These are phyloP conservation scores for Gossypium bickii DNA, from an alignment of 345 rosid genomes.

Conservation along the genomic window DNA sequence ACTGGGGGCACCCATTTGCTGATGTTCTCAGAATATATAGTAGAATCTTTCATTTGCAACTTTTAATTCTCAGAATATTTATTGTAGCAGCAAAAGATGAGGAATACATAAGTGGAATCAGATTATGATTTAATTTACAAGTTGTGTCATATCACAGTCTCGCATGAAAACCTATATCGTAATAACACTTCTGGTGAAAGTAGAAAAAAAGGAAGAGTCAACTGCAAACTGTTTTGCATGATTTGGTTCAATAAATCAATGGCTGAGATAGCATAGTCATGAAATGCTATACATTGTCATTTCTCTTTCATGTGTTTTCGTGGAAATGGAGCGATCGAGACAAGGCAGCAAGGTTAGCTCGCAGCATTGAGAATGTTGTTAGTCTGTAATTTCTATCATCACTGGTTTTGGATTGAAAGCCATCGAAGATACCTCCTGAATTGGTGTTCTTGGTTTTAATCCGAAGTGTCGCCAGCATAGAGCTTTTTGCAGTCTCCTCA, in stretches of 20 bases:
- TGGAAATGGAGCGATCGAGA: slow-evolving; percentile 64
- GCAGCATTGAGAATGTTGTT: slow-evolving; percentile 37
- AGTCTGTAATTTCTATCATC: slow-evolving; percentile 23
- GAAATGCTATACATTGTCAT: not conserved
- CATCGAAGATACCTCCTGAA: slow-evolving; percentile 39
- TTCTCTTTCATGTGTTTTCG: slow-evolving; percentile 38
- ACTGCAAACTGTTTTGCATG: not conserved
- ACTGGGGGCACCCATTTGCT: not conserved
- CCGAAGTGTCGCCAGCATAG: slow-evolving; percentile 39
- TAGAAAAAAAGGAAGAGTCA: not conserved
- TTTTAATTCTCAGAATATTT: not conserved
- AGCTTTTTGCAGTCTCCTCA: slow-evolving; percentile 31
- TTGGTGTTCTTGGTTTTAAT: slow-evolving; percentile 30
- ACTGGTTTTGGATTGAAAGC: slow-evolving; percentile 38
- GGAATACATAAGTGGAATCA: not conserved
- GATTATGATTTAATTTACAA: not conserved
- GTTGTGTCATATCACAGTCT: not conserved
- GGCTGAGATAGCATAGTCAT: not conserved
- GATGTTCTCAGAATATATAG: not conserved
- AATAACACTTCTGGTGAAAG: not conserved
- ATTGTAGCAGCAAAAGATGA: not conserved
- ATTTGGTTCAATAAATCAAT: not conserved
- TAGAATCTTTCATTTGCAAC: not conserved
- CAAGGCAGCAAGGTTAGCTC: slow-evolving; percentile 74
- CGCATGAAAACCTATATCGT: no score